Conservation (phyloP, 1,284 basidiomycete genomes). For the Filobasidium uniguttulatum region DNA sequence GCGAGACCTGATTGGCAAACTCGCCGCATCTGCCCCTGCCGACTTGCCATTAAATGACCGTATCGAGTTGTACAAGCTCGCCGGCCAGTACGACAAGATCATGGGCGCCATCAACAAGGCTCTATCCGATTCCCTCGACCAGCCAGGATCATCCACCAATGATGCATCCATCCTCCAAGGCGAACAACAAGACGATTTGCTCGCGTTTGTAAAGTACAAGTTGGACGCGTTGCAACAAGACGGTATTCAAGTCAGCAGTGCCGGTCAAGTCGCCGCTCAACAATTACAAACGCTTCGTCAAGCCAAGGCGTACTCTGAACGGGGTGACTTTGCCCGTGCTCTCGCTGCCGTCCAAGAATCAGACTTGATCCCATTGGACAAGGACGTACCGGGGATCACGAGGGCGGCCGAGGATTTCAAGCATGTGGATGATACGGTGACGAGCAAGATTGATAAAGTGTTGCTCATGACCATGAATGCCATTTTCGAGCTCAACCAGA, state of each 20-base stretch:
- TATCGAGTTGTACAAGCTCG: constrained; percentile 90
- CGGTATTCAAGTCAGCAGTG: constrained; percentile 57
- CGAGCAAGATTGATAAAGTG: constrained; percentile 78
- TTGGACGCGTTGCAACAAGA: constrained; percentile 73
- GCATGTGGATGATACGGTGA: constrained; percentile 68
- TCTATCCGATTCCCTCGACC: constrained; percentile 67
- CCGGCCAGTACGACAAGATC: constrained; percentile 79
- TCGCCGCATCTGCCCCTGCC: constrained; percentile 59
- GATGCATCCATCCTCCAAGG: no score
- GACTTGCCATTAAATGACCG: constrained; percentile 66
- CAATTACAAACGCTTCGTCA: constrained; percentile 51
- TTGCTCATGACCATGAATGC: constrained; percentile 89
- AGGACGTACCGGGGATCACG: constrained; percentile 73
- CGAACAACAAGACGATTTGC: constrained; percentile 12
- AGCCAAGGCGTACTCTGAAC: constrained; percentile 62
- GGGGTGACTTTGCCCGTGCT: constrained; percentile 59
- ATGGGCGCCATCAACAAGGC: constrained; percentile 76
- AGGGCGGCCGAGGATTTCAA: constrained; percentile 81
- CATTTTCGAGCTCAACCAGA: constrained; percentile 63
- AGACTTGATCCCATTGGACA: constrained; percentile 75
- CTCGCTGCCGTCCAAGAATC: constrained; percentile 67
- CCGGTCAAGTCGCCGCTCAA: constrained; percentile 58
- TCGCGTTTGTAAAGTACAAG: constrained; percentile 2
- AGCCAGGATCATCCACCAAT: constrained; percentile 37
- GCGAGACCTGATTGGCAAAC: constrained; percentile 64